Conservation (phyloP, 257 asterid genomes). For the Plectranthus barbatus region DNA sequence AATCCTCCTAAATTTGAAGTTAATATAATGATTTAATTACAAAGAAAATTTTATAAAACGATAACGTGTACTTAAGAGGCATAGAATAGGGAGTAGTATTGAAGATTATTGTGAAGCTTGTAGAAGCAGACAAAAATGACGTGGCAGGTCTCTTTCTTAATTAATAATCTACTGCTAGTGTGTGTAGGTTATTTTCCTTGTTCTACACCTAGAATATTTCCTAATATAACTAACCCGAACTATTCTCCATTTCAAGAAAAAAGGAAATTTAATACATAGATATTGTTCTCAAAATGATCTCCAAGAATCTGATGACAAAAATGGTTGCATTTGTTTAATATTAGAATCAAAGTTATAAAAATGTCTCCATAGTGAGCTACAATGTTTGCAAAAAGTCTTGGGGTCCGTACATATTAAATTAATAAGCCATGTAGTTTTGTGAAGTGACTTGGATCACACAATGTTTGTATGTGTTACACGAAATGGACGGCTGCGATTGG, state of each 20-base stretch:
- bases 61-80: neutral
- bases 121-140: neutral
- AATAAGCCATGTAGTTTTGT: neutral
- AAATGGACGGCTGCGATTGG: slow-evolving; percentile 12
- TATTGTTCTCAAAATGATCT: slow-evolving; percentile 13
- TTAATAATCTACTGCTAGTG: neutral
- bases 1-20: too few relatives aligned
- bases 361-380: neutral
- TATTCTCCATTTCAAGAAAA: neutral
- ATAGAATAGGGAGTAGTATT: too few relatives aligned
- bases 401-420: slow-evolving; percentile 11
- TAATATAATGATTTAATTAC: neutral
- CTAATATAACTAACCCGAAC: neutral
- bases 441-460: slow-evolving; percentile 9
- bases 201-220: neutral
- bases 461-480: neutral
- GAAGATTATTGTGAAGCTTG: neutral
- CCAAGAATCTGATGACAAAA: slow-evolving; percentile 14
- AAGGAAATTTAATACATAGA: neutral
- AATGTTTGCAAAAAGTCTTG: slow-evolving; percentile 6
- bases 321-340: neutral
- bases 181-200: neutral
- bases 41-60: neutral
- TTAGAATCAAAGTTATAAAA: neutral
- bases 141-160: neutral